phyloP scores from a whole-genome alignment of 441 rosid genomes.

The Omphalea diandra region DNA sequence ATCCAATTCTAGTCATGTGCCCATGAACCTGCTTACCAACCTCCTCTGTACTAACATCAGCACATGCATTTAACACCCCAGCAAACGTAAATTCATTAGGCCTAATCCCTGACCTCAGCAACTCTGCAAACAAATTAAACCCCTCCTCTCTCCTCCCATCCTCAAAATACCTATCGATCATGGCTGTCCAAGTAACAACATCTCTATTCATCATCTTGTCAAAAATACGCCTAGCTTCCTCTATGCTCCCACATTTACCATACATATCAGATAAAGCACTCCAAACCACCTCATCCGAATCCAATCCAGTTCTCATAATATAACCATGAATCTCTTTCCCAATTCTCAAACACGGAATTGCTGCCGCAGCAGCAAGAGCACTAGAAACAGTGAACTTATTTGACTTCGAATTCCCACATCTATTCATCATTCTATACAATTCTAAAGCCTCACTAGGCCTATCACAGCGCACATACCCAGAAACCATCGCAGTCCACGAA shows the following conservation, averaged over 20 bases:
- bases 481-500: slow-evolving; percentile 38
- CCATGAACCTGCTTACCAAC: slow-evolving; percentile 9
- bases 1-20: slow-evolving; percentile 7
- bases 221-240: slow-evolving; percentile 55
- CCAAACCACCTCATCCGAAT: slow-evolving; percentile 28
- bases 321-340: slow-evolving; percentile 73
- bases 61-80: slow-evolving; percentile 6
- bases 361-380: slow-evolving; percentile 56
- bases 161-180: slow-evolving; percentile 59
- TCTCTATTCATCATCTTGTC: slow-evolving; percentile 54
- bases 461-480: slow-evolving; percentile 28
- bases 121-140: background rate
- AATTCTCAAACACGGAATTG: slow-evolving; percentile 34
- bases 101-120: slow-evolving; percentile 2
- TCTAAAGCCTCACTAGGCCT: slow-evolving; percentile 31
- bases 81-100: slow-evolving; percentile 3
- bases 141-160: slow-evolving; percentile 30
- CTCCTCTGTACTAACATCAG: background rate
- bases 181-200: slow-evolving; percentile 68
- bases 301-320: slow-evolving; percentile 49
- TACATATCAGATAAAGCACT: slow-evolving; percentile 33
- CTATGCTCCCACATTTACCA: slow-evolving; percentile 69
- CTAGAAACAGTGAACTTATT: slow-evolving; percentile 56
- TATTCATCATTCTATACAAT: slow-evolving; percentile 45
- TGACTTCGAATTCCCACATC: slow-evolving; percentile 21